Evolutionary conservation across 2,329 filamentous ascomycete genomes (phyloP), one percentile per base, ranked within the genome.

Genomic region (Venturiaceae sp.): DNA sequence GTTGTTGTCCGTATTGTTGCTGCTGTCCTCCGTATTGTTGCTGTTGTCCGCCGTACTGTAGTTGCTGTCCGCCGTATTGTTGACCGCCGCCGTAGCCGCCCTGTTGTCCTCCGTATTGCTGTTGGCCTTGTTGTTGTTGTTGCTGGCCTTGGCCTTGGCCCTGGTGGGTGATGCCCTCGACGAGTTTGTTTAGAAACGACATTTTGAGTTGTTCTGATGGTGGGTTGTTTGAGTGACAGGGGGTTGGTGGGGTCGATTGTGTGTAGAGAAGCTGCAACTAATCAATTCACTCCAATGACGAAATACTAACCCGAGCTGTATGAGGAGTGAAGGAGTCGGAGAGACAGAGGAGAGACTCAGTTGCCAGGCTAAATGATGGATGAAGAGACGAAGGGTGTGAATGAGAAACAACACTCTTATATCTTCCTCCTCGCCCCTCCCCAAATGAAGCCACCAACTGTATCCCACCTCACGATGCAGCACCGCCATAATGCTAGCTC

Each of bases 1-100:
- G 30, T 21, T 53, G 52, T 13, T 53, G 36, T n/a, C 11, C 11
- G 36, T 39, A 39, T 39, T 39, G 36, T 39, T 11, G 36, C n/a
- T 11, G 36, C 11, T 11, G 36, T 11, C 36, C 36, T 11, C 36
- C 36, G 11, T 39, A n/a, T 11, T 71, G 64, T 44, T 68, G 65
- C 11, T 65, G 71, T 36, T 67, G 69, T 33, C 57, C 36, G 5
- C n/a, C 36, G 11, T 11, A 11, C n/a, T n/a, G 11, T 39, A 11
- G 11, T 39, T 39, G 36, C n/a, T 39, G 46, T 32, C 23, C 23
- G 23, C 28, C 21, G 8, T 50, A 32, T 28, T 26, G 46, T 19
- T 39, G 37, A n/a, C 37, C 37, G 7, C 37, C 41, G n/a, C 19
- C 19, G 19, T 47, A 26, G n/a, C 19, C 19, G 19, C 30, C 14